Evolutionary conservation across 1,284 basidiomycete species (phyloP).

Genomic region (Puccinia brachypodii): DNA sequence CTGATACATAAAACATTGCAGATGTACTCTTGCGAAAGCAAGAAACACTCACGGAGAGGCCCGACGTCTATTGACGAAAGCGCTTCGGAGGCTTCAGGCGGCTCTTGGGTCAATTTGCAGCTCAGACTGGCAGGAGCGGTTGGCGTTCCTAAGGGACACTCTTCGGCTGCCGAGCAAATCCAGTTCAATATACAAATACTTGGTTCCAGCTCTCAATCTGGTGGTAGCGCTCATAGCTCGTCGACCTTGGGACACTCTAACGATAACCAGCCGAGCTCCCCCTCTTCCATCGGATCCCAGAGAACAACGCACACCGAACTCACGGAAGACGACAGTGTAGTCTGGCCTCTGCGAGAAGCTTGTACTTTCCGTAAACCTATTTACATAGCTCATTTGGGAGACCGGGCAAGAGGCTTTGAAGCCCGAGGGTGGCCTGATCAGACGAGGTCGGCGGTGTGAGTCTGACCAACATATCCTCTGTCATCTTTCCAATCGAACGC

Average conservation of each 20-base stretch:
- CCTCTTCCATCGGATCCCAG: background rate
- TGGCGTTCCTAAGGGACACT: constrained; percentile 34
- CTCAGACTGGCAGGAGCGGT: constrained; percentile 31
- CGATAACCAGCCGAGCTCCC: constrained; percentile 1
- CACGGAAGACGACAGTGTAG: constrained; percentile 5
- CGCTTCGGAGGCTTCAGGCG: constrained; percentile 2
- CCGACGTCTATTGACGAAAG: background rate
- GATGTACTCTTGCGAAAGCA: constrained; percentile 44
- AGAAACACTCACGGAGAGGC: constrained; percentile 13
- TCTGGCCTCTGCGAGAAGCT: constrained; percentile 45
- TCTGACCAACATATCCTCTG: background rate
- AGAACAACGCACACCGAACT: constrained; percentile 7
- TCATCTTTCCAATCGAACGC: background rate
- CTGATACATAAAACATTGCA: background rate
- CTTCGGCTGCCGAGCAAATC: constrained; percentile 26
- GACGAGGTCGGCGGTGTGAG: constrained; percentile 41
- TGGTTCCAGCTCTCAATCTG: background rate
- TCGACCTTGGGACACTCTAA: background rate
- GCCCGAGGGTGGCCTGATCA: constrained; percentile 34
- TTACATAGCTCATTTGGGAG: constrained; percentile 37
- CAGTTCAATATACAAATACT: constrained; percentile 22
- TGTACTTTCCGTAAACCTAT: constrained; percentile 41
- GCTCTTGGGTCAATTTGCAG: background rate
- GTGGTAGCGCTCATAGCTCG: background rate
- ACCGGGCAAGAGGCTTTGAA: constrained; percentile 31